These are phyloP conservation scores for Cordyceps cicadae DNA, from an alignment of 2,329 filamentous ascomycete genomes.

Conservation along the genomic window DNA sequence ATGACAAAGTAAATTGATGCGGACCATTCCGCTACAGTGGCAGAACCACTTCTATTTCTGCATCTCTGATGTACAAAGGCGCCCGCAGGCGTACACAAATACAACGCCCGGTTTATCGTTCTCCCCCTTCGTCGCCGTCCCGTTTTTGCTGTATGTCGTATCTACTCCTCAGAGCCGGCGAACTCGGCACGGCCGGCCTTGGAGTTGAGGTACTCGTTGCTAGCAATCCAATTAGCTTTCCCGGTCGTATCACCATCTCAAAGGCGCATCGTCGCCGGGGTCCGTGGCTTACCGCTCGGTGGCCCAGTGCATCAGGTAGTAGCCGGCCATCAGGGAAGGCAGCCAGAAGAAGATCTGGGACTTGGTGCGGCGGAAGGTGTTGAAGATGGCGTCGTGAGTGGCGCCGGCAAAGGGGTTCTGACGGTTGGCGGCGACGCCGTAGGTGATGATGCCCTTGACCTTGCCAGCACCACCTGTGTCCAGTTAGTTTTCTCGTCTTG, in stretches of 20 bases:
- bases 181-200: constrained; percentile 60
- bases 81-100: constrained; percentile 15
- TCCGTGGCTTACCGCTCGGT: constrained; percentile 60
- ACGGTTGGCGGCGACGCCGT: constrained; percentile 76
- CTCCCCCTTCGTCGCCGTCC: neutral
- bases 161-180: constrained; percentile 30
- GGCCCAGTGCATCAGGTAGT: constrained; percentile 85
- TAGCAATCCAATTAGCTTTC: constrained; percentile 25
- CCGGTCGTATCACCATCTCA: no score
- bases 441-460: constrained; percentile 59
- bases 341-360: constrained; percentile 83
- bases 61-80: constrained; percentile 32
- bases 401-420: constrained; percentile 79
- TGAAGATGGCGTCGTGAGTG: constrained; percentile 80
- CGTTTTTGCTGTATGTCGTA: constrained; percentile 15
- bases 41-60: constrained; percentile 9
- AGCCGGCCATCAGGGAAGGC: constrained; percentile 69
- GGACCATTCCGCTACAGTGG: constrained; percentile 3
- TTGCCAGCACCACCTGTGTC: constrained; percentile 41
- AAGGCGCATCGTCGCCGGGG: neutral
- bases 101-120: constrained; percentile 23
- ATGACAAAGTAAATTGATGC: constrained; percentile 11
- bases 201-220: constrained; percentile 75
- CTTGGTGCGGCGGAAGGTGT: constrained; percentile 80
- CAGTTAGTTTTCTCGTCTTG: constrained; percentile 14